Base-by-base conservation (phyloP, 2,329 filamentous ascomycete genomes). In the Zymoseptoria ardabiliae region DNA sequence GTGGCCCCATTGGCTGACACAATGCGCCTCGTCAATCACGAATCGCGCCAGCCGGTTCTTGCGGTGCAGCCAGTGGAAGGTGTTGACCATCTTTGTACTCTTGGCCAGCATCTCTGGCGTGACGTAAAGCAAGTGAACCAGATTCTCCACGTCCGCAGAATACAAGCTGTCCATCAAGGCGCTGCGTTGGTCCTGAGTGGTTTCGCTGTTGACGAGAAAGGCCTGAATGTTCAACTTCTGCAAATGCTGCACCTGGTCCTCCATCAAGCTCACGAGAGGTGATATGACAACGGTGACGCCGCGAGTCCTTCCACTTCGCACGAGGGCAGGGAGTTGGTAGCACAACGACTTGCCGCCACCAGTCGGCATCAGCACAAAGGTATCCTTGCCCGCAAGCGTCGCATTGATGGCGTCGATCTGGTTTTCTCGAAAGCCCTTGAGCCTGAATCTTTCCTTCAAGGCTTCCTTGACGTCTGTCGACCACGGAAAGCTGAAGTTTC, bases 11-110 rank as follows among this genome's bases (percentile, higher is more conserved):
- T 99, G 92, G 73, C 94, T 97, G 23, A 99, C 93, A 73, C 94
- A 99, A 73, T 99, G 94, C n/a, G 94, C 94, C 76, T 99, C 95
- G 67, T 99, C 94, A 63, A 99, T 96, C 56, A 99, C 94, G 54
- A 99, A 85, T 23, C 94, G 85, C 17, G 95, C 93, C 56, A 99
- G 84, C 67, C 87, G 89, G 3, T 81, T 78, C 55, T 85, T 85
- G 13, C 75, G 74, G 72, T 96, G 82, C n/a, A 99, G 79, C 2
- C 78, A 79, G 55, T 83, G 76, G 63, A 99, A 80, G 2, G 80
- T 82, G 55, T 79, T 81, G 59, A 85, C 77, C 73, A 97, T 89
- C 2, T 78, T 77, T 50, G 81, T 73, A 71, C 87, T 99, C 71
- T 92, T 93, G 76, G 81, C 90, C 55, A 99, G 81, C 93, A 97